Evolutionary conservation across 169 alveolate genomes (phyloP).

Genomic region (Blepharisma undulans): DNA sequence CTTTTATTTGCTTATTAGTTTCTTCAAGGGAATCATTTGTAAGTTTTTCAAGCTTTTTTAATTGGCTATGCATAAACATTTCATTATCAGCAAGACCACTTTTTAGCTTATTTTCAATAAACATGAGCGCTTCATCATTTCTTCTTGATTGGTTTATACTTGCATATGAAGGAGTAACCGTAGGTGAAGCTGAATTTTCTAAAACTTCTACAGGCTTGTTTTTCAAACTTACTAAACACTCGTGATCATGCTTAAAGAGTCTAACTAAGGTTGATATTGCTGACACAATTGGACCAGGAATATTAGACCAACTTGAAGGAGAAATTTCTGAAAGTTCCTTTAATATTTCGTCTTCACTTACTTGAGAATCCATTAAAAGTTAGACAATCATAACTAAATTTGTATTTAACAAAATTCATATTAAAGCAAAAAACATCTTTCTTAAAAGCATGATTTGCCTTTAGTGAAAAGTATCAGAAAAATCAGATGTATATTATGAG

Average conservation of each 20-base stretch:
- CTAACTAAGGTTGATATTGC: background rate
- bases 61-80: background rate
- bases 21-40: background rate
- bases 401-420: background rate
- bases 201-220: background rate
- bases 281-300: background rate
- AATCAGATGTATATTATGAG: too few species aligned
- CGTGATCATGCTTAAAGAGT: background rate
- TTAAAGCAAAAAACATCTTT: too few species aligned
- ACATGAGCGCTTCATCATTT: background rate
- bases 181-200: background rate
- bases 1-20: background rate
- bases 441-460: too few species aligned
- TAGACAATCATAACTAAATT: background rate
- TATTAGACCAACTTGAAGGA: background rate
- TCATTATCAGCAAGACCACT: background rate
- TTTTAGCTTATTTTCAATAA: background rate
- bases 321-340: background rate
- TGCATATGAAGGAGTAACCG: too few species aligned
- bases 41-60: background rate
- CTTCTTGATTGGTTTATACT: background rate
- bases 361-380: background rate
- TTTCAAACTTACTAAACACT: too few species aligned
- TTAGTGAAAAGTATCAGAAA: too few species aligned
- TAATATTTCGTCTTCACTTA: background rate